phyloP scores from a whole-genome alignment of 2,329 filamentous ascomycete genomes.

The Alternaria arborescens region DNA sequence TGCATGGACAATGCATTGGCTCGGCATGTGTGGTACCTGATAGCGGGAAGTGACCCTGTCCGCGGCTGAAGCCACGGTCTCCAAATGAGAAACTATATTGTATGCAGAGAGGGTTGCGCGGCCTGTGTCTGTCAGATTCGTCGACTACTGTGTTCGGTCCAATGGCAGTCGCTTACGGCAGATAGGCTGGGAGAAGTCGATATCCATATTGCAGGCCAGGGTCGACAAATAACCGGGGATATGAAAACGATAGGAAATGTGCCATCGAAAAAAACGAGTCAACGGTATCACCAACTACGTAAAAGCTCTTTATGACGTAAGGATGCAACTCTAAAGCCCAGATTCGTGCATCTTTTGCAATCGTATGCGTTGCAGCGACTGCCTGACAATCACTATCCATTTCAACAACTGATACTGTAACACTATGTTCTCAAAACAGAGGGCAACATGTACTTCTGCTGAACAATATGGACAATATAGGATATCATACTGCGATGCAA shows the following conservation, averaged over 20 bases:
- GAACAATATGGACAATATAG: neutral
- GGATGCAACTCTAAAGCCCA: neutral
- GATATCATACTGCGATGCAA: conserved; percentile 1
- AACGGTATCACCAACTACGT: neutral
- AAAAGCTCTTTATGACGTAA: neutral
- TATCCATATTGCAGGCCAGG: conserved; percentile 10
- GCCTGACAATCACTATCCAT: neutral
- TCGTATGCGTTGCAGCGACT: neutral
- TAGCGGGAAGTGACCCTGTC: conserved; percentile 10
- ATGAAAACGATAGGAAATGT: neutral
- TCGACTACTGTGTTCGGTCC: conserved; percentile 1
- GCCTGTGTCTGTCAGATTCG: neutral
- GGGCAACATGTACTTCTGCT: neutral
- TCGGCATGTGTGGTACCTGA: conserved; percentile 15
- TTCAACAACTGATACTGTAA: neutral
- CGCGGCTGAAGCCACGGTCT: conserved; percentile 5
- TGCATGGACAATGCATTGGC: neutral
- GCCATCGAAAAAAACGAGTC: neutral
- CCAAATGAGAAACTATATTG: conserved; percentile 12
- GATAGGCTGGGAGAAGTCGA: conserved; percentile 4
- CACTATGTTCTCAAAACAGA: neutral
- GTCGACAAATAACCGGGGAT: conserved; percentile 15
- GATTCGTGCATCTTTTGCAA: neutral
- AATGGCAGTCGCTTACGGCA: conserved; percentile 7
- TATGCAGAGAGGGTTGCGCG: neutral